These are phyloP conservation scores for Botrytis medusae DNA, from an alignment of 2,329 filamentous ascomycete genomes.

Conservation along the genomic window DNA sequence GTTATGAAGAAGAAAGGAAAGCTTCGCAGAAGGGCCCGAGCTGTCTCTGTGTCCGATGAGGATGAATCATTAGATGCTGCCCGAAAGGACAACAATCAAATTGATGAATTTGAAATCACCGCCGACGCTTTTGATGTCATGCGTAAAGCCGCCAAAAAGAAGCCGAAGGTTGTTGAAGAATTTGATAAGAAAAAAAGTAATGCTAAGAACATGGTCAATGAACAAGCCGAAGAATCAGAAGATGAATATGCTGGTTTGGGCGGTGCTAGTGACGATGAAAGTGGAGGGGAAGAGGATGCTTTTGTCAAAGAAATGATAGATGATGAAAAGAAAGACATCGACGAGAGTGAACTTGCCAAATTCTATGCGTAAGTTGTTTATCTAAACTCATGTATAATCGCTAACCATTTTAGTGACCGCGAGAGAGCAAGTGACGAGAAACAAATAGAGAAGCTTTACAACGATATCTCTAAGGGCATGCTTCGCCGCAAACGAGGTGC, in stretches of 20 bases:
- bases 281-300: constrained; percentile 70
- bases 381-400: not conserved
- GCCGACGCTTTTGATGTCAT: constrained; percentile 52
- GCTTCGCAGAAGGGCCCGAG: constrained; percentile 49
- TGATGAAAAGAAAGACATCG: constrained; percentile 74
- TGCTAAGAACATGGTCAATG: constrained; percentile 83
- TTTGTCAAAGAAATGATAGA: constrained; percentile 86
- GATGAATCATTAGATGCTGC: constrained; percentile 31
- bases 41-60: constrained; percentile 45
- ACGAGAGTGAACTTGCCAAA: constrained; percentile 79
- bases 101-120: constrained; percentile 43
- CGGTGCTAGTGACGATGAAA: constrained; percentile 84
- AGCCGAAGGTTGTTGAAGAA: constrained; percentile 46
- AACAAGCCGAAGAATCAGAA: constrained; percentile 95
- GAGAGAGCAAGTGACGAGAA: constrained; percentile 81
- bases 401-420: constrained; percentile 59
- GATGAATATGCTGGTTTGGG: constrained; percentile 96
- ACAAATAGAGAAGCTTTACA: constrained; percentile 85
- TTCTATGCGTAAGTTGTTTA: constrained; percentile 76
- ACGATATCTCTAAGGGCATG: constrained; percentile 86
- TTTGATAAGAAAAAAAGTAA: constrained; percentile 87
- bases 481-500: constrained; percentile 79
- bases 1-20: constrained; percentile 61
- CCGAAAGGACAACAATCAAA: constrained; percentile 28
- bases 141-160: constrained; percentile 63